A percentile compares a stretch with the other conserved stretches of the same genome.
These are phyloP conservation scores for Fragilaria crotonensis DNA, from an alignment of 108 stramenopile genomes.

Conservation along the genomic window DNA sequence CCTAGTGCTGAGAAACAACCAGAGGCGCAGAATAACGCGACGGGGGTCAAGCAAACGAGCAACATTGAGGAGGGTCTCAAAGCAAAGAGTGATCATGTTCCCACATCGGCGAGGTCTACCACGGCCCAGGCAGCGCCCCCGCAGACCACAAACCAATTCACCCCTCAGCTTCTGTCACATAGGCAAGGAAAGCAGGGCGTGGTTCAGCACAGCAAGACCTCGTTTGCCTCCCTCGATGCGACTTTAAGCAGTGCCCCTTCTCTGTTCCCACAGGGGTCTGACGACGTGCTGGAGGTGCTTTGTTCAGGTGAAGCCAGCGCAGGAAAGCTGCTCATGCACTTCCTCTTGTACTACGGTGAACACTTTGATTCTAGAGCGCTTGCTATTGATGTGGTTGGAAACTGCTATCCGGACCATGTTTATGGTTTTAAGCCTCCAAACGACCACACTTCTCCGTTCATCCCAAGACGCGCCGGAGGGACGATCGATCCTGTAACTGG, in stretches of 20 bases:
- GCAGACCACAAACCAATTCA: too few species aligned
- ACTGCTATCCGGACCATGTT: conserved; percentile 31
- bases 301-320: conserved; percentile 78
- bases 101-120: too few species aligned
- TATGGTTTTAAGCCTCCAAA: conserved; percentile 6
- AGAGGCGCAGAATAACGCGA: too few species aligned
- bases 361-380: conserved; percentile 76
- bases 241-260: conserved; percentile 9
- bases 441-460: conserved; percentile 44
- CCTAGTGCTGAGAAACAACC: too few species aligned
- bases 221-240: too few species aligned
- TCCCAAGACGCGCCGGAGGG: conserved; percentile 50
- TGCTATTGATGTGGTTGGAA: conserved; percentile 69
- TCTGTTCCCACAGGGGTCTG: conserved; percentile 67
- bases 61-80: too few species aligned
- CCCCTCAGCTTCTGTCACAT: too few species aligned
- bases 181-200: too few species aligned
- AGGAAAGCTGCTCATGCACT: conserved; percentile 83
- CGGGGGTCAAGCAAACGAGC: too few species aligned
- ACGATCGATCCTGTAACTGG: conserved; percentile 73
- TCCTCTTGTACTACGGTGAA: conserved; percentile 77
- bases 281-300: conserved; percentile 79
- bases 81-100: too few species aligned
- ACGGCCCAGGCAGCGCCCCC: too few species aligned
- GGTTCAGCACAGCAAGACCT: too few species aligned